Evolutionary conservation across 2,329 filamentous ascomycete species (phyloP), one percentile per base, ranked within the genome.

Genomic region (Cladophialophora bantiana): DNA sequence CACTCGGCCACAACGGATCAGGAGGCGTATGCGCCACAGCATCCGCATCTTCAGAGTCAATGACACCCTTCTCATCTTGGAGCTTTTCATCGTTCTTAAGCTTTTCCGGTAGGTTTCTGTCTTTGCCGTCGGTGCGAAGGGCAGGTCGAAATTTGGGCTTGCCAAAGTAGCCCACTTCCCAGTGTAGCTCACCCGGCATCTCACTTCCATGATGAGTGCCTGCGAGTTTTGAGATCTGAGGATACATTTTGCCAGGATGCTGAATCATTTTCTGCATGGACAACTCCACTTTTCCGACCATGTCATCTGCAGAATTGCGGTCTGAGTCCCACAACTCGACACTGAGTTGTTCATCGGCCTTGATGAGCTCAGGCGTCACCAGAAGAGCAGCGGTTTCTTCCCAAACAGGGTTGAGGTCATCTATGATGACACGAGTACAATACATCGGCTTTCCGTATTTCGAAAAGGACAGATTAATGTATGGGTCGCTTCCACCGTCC

Each of bases 361-460:
- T 96, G 82, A 98, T 92, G 61, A 97, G 84, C 70, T 97, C 94
- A 0, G 92, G 86, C 0, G 92, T 97, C 5, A 99, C 92, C 15
- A 97, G 82, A 18, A 98, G 83, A 1, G 92, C 93, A 52, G 92
- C 89, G 1, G 88, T 91, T 79, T 98, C 95, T 74, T 95, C 91
- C 83, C 96, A 98, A 4, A 97, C 85, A 0, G 95, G 95, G 74
- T 98, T 96, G 62, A 97, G 85, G 72, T 97, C 91, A 75, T 98
- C 94, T 60, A 94, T 93, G 70, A 98, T 97, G 59, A 98, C 94
- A 56, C 95, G 89, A 1, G 95, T 98, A 78, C 94, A 97, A 79
- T 97, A 98, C 87, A 97, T 96, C 1, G 94, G 94, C 80, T 99
- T 99, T 64, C 91, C 92, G 73, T 97, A 98, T 78, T 98, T 97